Percentiles rank a stretch among this genome's conserved stretches.
Conservation (phyloP, 2,329 filamentous ascomycete genomes). For the Colletotrichum sp. region DNA sequence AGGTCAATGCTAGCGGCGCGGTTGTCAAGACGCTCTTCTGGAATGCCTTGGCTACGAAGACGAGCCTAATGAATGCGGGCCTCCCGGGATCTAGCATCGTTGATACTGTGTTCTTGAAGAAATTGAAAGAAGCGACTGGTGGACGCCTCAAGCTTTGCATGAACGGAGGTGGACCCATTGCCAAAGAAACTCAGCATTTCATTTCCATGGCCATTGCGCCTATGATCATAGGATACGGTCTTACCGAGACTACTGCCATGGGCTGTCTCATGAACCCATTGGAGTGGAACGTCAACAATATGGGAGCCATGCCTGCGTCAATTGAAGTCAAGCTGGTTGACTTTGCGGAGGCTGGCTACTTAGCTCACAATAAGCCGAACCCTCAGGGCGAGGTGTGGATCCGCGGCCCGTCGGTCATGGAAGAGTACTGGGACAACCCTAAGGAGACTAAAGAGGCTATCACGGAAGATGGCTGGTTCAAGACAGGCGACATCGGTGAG, state of each 20-base stretch:
- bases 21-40: conserved; percentile 79
- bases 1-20: conserved; percentile 72
- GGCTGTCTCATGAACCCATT: conserved; percentile 76
- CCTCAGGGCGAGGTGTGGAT: conserved; percentile 91
- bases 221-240: conserved; percentile 87
- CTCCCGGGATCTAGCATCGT: conserved; percentile 72
- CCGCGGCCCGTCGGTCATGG: conserved; percentile 73
- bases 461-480: conserved; percentile 82
- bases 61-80: conserved; percentile 54
- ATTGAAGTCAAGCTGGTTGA: conserved; percentile 88
- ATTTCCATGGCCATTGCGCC: conserved; percentile 87
- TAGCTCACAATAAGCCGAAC: conserved; percentile 73
- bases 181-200: conserved; percentile 86
- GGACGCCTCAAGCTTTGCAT: conserved; percentile 80
- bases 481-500: conserved; percentile 84
- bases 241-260: conserved; percentile 86
- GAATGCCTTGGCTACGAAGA: conserved; percentile 60
- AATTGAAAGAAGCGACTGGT: conserved; percentile 88
- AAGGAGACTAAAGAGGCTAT: conserved; percentile 76
- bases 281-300: conserved; percentile 74
- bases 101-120: conserved; percentile 85
- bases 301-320: conserved; percentile 76
- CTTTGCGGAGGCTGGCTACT: conserved; percentile 83
- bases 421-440: conserved; percentile 78
- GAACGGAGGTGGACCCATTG: conserved; percentile 85